Percentiles rank a stretch among this genome's conserved stretches.
Evolutionary conservation across 768 basidiomycete genomes (phyloP).

Genomic region (Boletus eberwhitei): DNA sequence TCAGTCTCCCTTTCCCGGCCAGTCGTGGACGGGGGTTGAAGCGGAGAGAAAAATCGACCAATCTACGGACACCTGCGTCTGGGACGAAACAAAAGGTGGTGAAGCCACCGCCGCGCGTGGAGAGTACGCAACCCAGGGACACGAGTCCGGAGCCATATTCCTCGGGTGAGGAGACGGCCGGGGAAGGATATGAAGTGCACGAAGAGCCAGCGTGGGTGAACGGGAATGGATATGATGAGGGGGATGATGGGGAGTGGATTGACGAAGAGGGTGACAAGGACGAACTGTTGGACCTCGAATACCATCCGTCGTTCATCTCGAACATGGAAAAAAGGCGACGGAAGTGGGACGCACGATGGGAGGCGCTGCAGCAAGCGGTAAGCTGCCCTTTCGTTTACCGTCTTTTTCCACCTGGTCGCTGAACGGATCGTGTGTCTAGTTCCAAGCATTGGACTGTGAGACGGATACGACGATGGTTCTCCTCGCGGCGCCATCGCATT

Average conservation of each 20-base stretch:
- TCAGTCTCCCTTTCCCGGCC: conserved; percentile 46
- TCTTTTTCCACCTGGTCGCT: neutral
- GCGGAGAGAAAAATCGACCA: conserved; percentile 40
- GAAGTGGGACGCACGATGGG: conserved; percentile 76
- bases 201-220: conserved; percentile 40
- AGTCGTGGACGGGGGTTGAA: conserved; percentile 45
- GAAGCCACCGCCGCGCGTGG: conserved; percentile 73
- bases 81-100: conserved; percentile 32
- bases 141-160: conserved; percentile 76
- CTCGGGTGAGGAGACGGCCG: conserved; percentile 77
- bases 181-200: conserved; percentile 48
- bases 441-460: conserved; percentile 75
- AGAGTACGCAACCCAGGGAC: conserved; percentile 79
- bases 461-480: conserved; percentile 77
- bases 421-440: conserved; percentile 39
- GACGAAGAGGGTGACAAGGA: conserved; percentile 71
- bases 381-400: conserved; percentile 13
- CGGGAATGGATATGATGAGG: conserved; percentile 13
- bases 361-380: conserved; percentile 69
- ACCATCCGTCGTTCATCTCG: conserved; percentile 66
- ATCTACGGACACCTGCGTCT: conserved; percentile 28
- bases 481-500: conserved; percentile 71
- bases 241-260: conserved; percentile 60
- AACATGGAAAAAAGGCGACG: conserved; percentile 65
- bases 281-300: conserved; percentile 72